phyloP scores from a whole-genome alignment of 176 grass and related monocot genomes.

The Aegilops tauschii region DNA sequence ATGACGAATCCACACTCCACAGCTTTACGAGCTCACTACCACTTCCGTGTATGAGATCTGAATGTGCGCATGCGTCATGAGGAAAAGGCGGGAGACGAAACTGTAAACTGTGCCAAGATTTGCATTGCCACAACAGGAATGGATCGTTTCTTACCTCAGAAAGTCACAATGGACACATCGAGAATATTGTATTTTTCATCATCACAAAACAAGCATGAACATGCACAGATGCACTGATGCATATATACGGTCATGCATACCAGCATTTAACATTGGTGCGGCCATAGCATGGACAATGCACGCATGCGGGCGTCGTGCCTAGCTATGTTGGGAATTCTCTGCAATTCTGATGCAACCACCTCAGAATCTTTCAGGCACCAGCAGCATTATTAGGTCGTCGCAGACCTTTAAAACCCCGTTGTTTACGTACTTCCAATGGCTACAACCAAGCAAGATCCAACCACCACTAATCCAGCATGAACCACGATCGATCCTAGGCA shows the following conservation, averaged over 20 bases:
- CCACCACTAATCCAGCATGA: neutral
- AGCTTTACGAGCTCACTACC: neutral
- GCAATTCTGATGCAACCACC: neutral
- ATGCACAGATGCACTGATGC: too few species aligned
- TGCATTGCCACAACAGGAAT: neutral
- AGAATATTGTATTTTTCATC: neutral
- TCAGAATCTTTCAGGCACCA: constrained; percentile 35
- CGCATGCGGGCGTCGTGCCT: neutral
- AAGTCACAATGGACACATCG: neutral
- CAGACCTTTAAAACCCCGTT: neutral
- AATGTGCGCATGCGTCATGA: neutral
- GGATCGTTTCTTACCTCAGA: neutral
- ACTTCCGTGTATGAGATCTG: neutral
- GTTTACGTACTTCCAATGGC: neutral
- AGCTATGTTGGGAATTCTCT: neutral
- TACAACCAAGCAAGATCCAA: constrained; percentile 1
- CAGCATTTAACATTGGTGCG: neutral
- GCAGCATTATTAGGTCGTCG: neutral
- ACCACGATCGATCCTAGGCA: constrained; percentile 3
- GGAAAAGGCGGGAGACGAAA: neutral
- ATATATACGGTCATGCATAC: too few species aligned
- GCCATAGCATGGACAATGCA: neutral
- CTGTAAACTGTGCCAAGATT: constrained; percentile 27
- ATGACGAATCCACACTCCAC: neutral
- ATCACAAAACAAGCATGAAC: neutral